Percentiles rank a stretch among this genome's conserved stretches.
These are phyloP conservation scores for Pseudonitzschia multiseries DNA, from an alignment of 108 stramenopile species.

Conservation along the genomic window DNA sequence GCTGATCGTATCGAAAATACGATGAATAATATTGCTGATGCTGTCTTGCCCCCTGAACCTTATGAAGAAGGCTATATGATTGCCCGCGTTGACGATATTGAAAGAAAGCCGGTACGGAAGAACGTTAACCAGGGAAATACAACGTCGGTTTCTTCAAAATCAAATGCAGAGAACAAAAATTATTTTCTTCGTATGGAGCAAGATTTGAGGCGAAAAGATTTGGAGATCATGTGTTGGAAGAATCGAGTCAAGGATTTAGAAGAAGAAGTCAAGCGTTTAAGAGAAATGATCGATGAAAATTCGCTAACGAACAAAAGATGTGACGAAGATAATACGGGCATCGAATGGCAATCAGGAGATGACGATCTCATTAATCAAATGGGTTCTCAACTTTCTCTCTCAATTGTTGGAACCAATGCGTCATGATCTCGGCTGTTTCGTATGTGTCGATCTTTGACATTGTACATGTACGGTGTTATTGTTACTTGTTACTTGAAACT, in stretches of 20 bases:
- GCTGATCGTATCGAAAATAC: constrained; percentile 12
- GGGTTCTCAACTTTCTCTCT: not conserved
- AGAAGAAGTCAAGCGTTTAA: constrained; percentile 19
- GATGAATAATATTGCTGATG: constrained; percentile 22
- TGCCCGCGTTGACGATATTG: not conserved
- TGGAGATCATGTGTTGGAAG: constrained; percentile 28
- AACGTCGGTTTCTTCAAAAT: no score
- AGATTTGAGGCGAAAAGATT: constrained; percentile 27
- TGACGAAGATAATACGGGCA: not conserved
- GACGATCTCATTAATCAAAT: not conserved
- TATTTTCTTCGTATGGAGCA: constrained; percentile 32
- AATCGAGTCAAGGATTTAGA: constrained; percentile 24
- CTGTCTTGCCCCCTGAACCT: constrained; percentile 14
- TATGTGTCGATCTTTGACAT: not conserved
- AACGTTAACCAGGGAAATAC: not conserved
- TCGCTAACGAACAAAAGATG: not conserved
- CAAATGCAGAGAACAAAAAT: not conserved
- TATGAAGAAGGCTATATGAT: not conserved
- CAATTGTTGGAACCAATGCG: not conserved
- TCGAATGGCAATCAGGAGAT: not conserved
- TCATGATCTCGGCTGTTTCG: not conserved
- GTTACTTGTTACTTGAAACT: no score
- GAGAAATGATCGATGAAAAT: constrained; percentile 6
- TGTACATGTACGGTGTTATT: no score
- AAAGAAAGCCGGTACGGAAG: constrained; percentile 2